These are phyloP conservation scores for Dioscorea zingiberensis DNA, from an alignment of 106 monocot genomes.

Conservation along the genomic window DNA sequence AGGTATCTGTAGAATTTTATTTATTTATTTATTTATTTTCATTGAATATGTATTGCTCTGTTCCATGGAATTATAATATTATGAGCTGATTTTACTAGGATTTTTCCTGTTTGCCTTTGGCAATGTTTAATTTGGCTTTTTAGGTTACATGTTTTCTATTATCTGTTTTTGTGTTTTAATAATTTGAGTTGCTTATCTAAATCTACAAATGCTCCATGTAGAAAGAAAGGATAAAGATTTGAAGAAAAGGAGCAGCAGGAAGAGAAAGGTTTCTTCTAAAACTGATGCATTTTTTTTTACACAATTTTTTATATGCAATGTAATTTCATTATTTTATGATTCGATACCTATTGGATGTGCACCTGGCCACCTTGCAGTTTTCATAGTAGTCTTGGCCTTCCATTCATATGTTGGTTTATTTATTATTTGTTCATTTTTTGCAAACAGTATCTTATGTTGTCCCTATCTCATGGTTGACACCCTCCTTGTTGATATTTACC, in stretches of 20 bases:
- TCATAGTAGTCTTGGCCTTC: not conserved
- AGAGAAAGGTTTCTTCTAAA: conserved; percentile 57
- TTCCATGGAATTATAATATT: no score
- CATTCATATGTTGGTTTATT: not conserved
- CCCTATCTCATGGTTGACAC: not conserved
- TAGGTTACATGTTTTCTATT: no score
- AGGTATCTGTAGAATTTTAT: conserved; percentile 32
- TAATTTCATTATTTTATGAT: not conserved
- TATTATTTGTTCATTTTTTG: not conserved
- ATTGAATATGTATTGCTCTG: not conserved
- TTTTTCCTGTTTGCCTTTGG: no score
- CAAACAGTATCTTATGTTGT: not conserved
- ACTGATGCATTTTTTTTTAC: not conserved
- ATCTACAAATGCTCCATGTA: conserved; percentile 18
- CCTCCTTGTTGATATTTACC: not conserved
- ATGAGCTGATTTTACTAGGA: no score
- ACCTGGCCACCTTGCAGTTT: not conserved
- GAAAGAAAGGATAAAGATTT: conserved; percentile 71
- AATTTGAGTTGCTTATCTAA: not conserved
- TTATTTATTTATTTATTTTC: not conserved
- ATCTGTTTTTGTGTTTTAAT: not conserved
- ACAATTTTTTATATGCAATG: no score
- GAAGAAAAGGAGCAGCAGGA: conserved; percentile 69
- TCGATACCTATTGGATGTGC: not conserved
- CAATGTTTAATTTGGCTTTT: no score